Percentiles rank a stretch among this genome's conserved stretches.
phyloP scores from a whole-genome alignment of 179 eudicot species.

The Silene coronaria region DNA sequence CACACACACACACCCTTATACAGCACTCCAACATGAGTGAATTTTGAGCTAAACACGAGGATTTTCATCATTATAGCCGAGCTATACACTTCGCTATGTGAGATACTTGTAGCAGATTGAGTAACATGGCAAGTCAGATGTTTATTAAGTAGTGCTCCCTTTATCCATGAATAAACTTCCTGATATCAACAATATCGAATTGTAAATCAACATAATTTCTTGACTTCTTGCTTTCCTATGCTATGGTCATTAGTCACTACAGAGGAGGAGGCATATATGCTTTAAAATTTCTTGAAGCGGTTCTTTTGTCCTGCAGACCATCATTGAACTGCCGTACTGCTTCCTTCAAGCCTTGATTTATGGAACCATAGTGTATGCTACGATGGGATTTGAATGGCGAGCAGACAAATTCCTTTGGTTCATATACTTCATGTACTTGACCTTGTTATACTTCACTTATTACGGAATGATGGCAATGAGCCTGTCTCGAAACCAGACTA shows the following conservation, averaged over 20 bases:
- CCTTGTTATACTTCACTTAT: slow-evolving; percentile 58
- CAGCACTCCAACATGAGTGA: too few relatives aligned
- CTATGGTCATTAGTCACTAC: slow-evolving; percentile 57
- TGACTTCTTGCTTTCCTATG: too few relatives aligned
- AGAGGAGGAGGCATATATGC: not conserved
- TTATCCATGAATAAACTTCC: too few relatives aligned
- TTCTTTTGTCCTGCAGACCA: slow-evolving; percentile 13
- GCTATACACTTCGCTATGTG: too few relatives aligned
- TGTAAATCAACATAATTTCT: too few relatives aligned
- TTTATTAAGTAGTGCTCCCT: too few relatives aligned
- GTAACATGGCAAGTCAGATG: too few relatives aligned
- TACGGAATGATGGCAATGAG: slow-evolving; percentile 68
- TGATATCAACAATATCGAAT: too few relatives aligned
- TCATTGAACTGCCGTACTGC: slow-evolving; percentile 23
- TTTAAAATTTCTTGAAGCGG: not conserved
- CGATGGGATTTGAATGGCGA: slow-evolving; percentile 66
- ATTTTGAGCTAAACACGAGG: too few relatives aligned
- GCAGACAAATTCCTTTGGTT: slow-evolving; percentile 51
- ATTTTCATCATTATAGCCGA: too few relatives aligned
- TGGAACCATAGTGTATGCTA: slow-evolving; percentile 46
- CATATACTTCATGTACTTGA: slow-evolving; percentile 53
- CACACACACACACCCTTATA: too few relatives aligned
- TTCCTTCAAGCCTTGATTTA: slow-evolving; percentile 38
- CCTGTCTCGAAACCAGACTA: slow-evolving; percentile 41
- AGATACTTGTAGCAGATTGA: too few relatives aligned